phyloP scores from a whole-genome alignment of 306 rosid genomes.

The Hylodesmum podocarpum region DNA sequence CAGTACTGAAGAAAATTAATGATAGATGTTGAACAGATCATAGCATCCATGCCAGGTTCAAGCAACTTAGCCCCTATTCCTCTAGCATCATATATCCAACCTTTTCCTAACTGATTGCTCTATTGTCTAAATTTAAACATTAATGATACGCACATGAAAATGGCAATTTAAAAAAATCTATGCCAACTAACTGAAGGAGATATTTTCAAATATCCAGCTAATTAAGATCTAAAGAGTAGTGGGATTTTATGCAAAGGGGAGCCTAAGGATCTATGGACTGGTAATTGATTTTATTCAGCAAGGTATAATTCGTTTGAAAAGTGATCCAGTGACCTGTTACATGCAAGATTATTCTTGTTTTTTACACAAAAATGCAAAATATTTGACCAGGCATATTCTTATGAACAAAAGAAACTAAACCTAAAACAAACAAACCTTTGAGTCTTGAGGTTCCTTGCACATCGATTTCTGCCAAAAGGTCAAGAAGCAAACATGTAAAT shows the following conservation, averaged over 20 bases:
- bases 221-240: conserved; percentile 12
- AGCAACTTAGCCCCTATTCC: conserved; percentile 2
- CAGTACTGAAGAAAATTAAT: conserved; percentile 24
- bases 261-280: neutral
- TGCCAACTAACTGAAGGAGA: neutral
- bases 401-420: conserved; percentile 17
- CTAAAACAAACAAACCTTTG: conserved; percentile 61
- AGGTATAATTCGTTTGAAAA: neutral
- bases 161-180: neutral
- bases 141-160: neutral
- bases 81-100: conserved; percentile 12
- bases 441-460: conserved; percentile 68
- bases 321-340: neutral
- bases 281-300: neutral
- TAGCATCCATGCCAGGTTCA: conserved; percentile 19
- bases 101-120: neutral
- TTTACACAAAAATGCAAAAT: neutral
- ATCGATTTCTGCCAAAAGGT: conserved; percentile 73
- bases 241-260: neutral
- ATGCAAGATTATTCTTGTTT: neutral
- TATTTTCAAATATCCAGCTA: neutral
- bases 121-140: neutral
- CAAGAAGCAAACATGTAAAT: conserved; percentile 19
- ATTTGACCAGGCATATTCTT: neutral
- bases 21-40: conserved; percentile 14